A percentile compares a stretch with the other conserved stretches of the same genome.
Evolutionary conservation across 306 rosid species (phyloP).

Genomic region (Mucuna pruriens): DNA sequence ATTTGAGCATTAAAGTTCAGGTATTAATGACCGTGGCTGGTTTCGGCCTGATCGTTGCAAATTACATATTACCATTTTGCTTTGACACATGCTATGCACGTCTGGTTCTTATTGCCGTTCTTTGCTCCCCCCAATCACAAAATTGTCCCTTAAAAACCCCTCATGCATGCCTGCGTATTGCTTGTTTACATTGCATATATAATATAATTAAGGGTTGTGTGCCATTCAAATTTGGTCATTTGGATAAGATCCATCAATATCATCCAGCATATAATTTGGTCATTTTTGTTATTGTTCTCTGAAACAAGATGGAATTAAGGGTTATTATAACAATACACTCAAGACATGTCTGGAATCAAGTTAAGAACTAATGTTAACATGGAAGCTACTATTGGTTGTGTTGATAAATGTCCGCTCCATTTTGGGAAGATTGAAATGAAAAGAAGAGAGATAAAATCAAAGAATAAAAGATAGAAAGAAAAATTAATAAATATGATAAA

Average conservation of each 20-base stretch:
- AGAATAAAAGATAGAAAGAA: too few species aligned
- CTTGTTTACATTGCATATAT: neutral
- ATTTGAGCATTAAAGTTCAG: constrained; percentile 26
- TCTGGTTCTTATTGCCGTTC: neutral
- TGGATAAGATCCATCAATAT: neutral
- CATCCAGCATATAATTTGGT: neutral
- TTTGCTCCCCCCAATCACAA: neutral
- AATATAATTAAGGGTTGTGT: neutral
- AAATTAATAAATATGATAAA: too few species aligned
- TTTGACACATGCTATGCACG: neutral
- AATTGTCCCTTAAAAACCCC: neutral
- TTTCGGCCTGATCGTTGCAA: neutral
- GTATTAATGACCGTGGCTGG: neutral
- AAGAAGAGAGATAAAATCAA: too few species aligned
- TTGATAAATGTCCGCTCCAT: too few species aligned
- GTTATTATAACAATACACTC: too few species aligned
- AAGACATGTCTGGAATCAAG: too few species aligned
- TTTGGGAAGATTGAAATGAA: too few species aligned
- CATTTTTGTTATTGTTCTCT: too few species aligned
- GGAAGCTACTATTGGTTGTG: too few species aligned
- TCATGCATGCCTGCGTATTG: neutral
- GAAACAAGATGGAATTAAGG: too few species aligned
- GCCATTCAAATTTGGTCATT: neutral
- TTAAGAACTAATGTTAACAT: too few species aligned
- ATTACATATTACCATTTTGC: neutral